Evolutionary conservation across 2,329 filamentous ascomycete species (phyloP).

Genomic region (Diaporthe aspalathi): DNA sequence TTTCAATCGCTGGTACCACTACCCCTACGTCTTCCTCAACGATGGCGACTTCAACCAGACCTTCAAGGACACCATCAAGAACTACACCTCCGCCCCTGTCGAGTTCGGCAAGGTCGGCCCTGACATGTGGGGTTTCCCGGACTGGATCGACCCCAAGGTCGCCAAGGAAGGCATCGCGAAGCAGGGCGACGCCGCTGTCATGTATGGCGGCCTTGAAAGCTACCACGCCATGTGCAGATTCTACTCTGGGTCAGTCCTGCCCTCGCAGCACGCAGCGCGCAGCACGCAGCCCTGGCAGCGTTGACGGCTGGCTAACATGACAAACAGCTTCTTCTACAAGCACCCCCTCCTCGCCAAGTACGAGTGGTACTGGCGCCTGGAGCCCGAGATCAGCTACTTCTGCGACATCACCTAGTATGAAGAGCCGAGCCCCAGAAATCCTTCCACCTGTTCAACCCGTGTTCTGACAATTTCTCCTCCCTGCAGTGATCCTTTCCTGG

Average conservation of each 20-base stretch:
- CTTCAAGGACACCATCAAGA: slow-evolving; percentile 88
- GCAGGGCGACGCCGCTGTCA: slow-evolving; percentile 96
- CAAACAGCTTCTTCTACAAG: slow-evolving; percentile 88
- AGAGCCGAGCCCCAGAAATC: background rate
- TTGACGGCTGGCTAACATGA: slow-evolving; percentile 40
- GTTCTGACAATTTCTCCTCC: background rate
- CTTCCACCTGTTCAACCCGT: background rate
- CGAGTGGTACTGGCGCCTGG: slow-evolving; percentile 99
- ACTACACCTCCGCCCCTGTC: slow-evolving; percentile 87
- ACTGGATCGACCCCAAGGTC: slow-evolving; percentile 94
- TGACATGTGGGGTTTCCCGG: slow-evolving; percentile 95
- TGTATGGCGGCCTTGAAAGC: slow-evolving; percentile 99
- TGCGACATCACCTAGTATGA: slow-evolving; percentile 97
- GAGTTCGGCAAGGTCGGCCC: slow-evolving; percentile 95
- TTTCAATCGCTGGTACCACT: slow-evolving; percentile 99
- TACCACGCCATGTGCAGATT: slow-evolving; percentile 99
- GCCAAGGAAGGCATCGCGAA: slow-evolving; percentile 96
- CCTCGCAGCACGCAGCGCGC: too few species aligned
- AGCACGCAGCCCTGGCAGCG: too few species aligned
- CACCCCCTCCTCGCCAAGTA: slow-evolving; percentile 95
- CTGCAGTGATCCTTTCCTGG: slow-evolving; percentile 87
- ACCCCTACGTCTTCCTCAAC: slow-evolving; percentile 98
- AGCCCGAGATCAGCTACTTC: slow-evolving; percentile 99
- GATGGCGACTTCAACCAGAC: slow-evolving; percentile 96
- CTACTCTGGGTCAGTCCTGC: slow-evolving; percentile 87